phyloP scores from a whole-genome alignment of 208 protist species.

The Kentomonas sorsogonicus region DNA sequence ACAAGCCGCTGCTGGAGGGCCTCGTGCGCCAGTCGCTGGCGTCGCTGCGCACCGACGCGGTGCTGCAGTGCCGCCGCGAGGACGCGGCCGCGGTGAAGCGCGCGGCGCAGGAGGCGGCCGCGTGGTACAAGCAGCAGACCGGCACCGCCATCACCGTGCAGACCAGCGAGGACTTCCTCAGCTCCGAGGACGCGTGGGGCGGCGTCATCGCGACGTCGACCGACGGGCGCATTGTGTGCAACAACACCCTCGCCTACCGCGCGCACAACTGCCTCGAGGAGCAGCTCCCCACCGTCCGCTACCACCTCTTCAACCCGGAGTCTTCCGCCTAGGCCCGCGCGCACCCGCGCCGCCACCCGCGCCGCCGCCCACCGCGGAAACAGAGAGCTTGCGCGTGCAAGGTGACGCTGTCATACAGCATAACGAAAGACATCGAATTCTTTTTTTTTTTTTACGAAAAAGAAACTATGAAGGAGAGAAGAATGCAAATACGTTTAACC shows the following conservation, averaged over 20 bases:
- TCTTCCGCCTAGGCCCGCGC: constrained; percentile 27
- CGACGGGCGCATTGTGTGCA: constrained; percentile 82
- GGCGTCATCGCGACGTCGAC: constrained; percentile 66
- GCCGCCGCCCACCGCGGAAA: too few relatives aligned
- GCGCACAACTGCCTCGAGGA: constrained; percentile 81
- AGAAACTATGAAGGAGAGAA: background rate
- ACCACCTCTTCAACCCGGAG: constrained; percentile 79
- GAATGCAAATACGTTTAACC: too few relatives aligned
- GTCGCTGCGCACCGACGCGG: constrained; percentile 63
- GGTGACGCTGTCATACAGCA: constrained; percentile 10
- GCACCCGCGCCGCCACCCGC: too few relatives aligned
- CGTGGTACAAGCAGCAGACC: constrained; percentile 64
- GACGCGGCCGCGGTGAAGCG: constrained; percentile 46
- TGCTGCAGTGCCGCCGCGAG: constrained; percentile 68
- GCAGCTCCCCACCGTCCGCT: constrained; percentile 86
- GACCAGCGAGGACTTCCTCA: constrained; percentile 51
- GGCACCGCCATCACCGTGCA: constrained; percentile 39
- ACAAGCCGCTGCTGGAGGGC: constrained; percentile 54
- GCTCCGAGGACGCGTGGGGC: constrained; percentile 64
- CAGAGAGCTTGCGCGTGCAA: constrained; percentile 10
- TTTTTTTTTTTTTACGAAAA: constrained; percentile 18
- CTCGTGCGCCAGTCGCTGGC: constrained; percentile 75
- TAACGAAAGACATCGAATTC: background rate
- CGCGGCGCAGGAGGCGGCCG: constrained; percentile 43
- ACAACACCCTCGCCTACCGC: constrained; percentile 85